Percentiles rank a stretch among this genome's conserved stretches.
Conservation (phyloP, 768 basidiomycete species). For the Naganishia friedmannii region DNA sequence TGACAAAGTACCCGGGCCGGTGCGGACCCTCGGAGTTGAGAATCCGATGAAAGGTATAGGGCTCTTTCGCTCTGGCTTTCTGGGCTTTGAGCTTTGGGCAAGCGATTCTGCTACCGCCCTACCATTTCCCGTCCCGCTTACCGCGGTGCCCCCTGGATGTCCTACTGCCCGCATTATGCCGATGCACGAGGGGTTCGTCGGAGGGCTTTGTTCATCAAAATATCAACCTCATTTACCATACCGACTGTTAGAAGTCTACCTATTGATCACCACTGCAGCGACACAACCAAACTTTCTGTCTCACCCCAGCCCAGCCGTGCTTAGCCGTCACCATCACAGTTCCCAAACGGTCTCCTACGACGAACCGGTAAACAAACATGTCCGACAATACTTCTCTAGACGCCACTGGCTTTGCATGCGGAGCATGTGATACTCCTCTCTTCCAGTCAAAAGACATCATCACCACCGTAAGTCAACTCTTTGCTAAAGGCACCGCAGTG, state of each 20-base stretch:
- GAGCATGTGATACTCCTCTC: slow-evolving; percentile 16
- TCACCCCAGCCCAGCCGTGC: background rate
- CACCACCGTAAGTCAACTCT: background rate
- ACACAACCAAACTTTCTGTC: no score
- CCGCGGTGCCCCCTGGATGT: background rate
- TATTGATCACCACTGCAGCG: no score
- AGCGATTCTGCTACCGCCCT: background rate
- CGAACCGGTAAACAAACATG: no score
- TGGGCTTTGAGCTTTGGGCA: no score
- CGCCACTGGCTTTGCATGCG: slow-evolving; percentile 5
- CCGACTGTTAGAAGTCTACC: no score
- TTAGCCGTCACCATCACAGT: background rate
- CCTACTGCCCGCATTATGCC: slow-evolving; percentile 1
- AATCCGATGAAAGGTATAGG: slow-evolving; percentile 10
- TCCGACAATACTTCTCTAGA: background rate
- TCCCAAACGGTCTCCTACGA: background rate
- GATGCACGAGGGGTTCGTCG: background rate
- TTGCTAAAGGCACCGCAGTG: no score
- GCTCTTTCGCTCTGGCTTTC: background rate
- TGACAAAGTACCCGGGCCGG: slow-evolving; percentile 2
- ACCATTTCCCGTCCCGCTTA: no score
- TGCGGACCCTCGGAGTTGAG: slow-evolving; percentile 1
- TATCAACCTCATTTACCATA: no score
- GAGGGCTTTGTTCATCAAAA: background rate
- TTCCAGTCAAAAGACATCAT: slow-evolving; percentile 23